Conservation (phyloP, 1,284 basidiomycete genomes). For the Entoloma clypeatum region DNA sequence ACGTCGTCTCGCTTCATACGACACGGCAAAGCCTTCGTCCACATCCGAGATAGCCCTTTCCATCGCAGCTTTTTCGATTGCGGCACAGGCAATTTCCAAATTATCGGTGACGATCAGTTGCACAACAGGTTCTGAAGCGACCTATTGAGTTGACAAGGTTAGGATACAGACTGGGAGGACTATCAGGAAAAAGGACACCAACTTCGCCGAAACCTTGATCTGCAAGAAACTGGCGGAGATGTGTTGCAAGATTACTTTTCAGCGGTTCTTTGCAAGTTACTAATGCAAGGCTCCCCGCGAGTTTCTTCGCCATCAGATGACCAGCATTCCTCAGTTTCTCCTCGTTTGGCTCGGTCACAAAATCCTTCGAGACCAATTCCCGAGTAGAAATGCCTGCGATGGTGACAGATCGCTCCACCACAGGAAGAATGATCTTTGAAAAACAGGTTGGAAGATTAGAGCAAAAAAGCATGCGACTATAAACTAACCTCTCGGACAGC, state of each 20-base stretch:
- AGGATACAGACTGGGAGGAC: constrained; percentile 3
- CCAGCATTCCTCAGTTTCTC: constrained; percentile 89
- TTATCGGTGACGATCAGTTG: constrained; percentile 89
- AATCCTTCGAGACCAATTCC: constrained; percentile 96
- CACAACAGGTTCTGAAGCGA: constrained; percentile 69
- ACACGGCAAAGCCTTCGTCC: constrained; percentile 82
- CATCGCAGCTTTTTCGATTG: constrained; percentile 98
- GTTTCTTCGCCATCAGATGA: constrained; percentile 95
- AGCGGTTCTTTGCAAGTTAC: constrained; percentile 99
- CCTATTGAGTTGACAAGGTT: constrained; percentile 36
- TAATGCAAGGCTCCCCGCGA: constrained; percentile 93
- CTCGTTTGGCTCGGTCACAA: constrained; percentile 92
- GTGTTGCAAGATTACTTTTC: constrained; percentile 88
- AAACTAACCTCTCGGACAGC: constrained; percentile 84
- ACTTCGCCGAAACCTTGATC: constrained; percentile 90
- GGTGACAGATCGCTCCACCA: constrained; percentile 98
- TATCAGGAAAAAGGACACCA: constrained; percentile 17
- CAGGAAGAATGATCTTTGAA: constrained; percentile 86
- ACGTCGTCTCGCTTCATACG: constrained; percentile 83
- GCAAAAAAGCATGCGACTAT: background rate
- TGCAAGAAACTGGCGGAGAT: constrained; percentile 75
- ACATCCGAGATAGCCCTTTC: constrained; percentile 95
- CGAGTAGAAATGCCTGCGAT: constrained; percentile 98
- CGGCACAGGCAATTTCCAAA: constrained; percentile 89
- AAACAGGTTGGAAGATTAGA: constrained; percentile 2